Percentiles rank a stretch among this genome's conserved stretches.
Evolutionary conservation across 768 basidiomycete species (phyloP).

Genomic region (Suillus bovinus): DNA sequence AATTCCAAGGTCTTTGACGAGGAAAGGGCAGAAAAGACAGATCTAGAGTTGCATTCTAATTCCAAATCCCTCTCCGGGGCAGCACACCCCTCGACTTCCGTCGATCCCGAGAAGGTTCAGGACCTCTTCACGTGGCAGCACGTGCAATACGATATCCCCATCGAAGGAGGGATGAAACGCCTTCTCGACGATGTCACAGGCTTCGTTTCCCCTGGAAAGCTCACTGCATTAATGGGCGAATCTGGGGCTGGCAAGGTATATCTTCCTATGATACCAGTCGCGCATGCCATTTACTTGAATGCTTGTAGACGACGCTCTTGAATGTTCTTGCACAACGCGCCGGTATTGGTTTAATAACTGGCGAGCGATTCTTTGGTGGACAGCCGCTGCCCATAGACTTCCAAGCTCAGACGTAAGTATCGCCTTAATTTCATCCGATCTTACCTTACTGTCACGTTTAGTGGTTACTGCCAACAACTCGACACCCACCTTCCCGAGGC

Average conservation of each 20-base stretch:
- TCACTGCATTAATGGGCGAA: conserved; percentile 79
- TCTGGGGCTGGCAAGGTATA: conserved; percentile 48
- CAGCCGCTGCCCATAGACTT: conserved; percentile 46
- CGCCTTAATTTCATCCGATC: not conserved
- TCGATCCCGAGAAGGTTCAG: conserved; percentile 16
- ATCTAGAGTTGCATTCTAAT: not conserved
- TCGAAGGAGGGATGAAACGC: conserved; percentile 50
- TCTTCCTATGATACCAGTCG: conserved; percentile 3
- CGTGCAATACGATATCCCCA: conserved; percentile 69
- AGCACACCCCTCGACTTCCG: not conserved
- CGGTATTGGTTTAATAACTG: conserved; percentile 38
- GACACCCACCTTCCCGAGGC: conserved; percentile 75
- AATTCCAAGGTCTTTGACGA: conserved; percentile 28
- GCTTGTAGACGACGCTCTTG: conserved; percentile 52
- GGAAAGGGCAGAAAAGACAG: conserved; percentile 33
- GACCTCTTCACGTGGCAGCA: conserved; percentile 83
- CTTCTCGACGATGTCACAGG: conserved; percentile 77
- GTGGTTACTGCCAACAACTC: conserved; percentile 86
- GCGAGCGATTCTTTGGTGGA: conserved; percentile 47
- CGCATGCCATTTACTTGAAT: not conserved
- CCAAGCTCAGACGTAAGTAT: conserved; percentile 52
- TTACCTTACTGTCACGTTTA: conserved; percentile 23
- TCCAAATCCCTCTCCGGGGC: not conserved
- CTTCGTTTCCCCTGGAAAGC: conserved; percentile 76
- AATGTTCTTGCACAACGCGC: conserved; percentile 47